Evolutionary conservation across 129 eudicot genomes (phyloP), one percentile per base, ranked within the genome.

Genomic region (Escallonia herrerae): DNA sequence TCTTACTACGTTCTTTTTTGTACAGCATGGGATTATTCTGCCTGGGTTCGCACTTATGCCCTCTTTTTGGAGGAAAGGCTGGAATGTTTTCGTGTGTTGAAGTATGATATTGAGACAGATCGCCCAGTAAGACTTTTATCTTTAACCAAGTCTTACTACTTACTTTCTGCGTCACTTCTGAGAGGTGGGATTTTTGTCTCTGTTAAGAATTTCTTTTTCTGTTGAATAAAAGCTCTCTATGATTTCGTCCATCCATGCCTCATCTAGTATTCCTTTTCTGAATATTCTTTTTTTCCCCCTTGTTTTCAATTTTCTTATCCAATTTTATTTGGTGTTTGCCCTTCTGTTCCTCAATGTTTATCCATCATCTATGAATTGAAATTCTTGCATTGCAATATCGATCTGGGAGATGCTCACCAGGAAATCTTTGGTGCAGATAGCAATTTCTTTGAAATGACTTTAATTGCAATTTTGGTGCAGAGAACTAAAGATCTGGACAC

Each of bases 11-110:
- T 50, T 59, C 66, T 55, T 43, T 73, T 54, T 56, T 77, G 44
- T 47, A 45, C 80, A 90, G 97, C 97, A 55, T 90, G 97, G 90
- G 97, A 90, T 80, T 90, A 81, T 76, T 90, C 97, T 58, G 86
- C 86, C 56, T 90, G 97, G 95, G 89, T 90, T 58, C 95, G 95
- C 65, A 64, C 82, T 15, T 90, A 90, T 57, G 97, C 97, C 22
- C 67, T 82, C 59, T 90, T 72, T 76, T 73, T 90, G 80, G 97
- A 90, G 76, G 91, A 86, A 81, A 76, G 95, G 70, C 71, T 86
- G 69, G 90, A 86, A 63, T 90, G 97, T 60, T 86, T 79, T 75
- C 82, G 88, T 66, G 82, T 86, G 50, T 70, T 90, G 73, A 90
- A 83, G 71, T 80, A 90, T 33, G 97, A 90, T 55, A 76, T 90